Evolutionary conservation across 2,329 filamentous ascomycete species (phyloP).

Genomic region (Gliomastix tumulicola): DNA sequence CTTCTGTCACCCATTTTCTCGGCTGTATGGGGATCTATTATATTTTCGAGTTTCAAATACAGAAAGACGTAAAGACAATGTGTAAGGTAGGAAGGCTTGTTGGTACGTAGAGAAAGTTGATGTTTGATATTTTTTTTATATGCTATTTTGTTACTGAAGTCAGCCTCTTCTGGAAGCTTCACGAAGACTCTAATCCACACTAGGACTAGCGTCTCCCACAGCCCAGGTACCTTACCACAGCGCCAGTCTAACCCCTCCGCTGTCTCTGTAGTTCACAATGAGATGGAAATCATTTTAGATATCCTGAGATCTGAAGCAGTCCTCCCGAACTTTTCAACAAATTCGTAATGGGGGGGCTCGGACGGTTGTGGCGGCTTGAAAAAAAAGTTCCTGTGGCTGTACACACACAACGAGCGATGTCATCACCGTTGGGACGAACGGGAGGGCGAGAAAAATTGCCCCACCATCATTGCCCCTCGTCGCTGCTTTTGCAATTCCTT

Average conservation of each 20-base stretch:
- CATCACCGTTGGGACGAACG: not conserved
- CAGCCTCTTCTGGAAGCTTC: slow-evolving; percentile 34
- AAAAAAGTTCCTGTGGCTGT: too few species aligned
- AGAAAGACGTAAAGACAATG: not conserved
- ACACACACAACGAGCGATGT: not conserved
- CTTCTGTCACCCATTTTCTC: slow-evolving; percentile 41
- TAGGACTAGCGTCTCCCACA: slow-evolving; percentile 14
- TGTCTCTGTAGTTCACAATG: too few species aligned
- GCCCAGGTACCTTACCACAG: too few species aligned
- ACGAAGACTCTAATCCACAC: slow-evolving; percentile 21
- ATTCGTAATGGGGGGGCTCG: too few species aligned
- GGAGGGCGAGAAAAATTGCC: slow-evolving; percentile 28
- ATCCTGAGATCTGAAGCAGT: too few species aligned
- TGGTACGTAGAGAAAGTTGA: not conserved
- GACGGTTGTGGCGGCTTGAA: too few species aligned
- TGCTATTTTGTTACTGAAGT: slow-evolving; percentile 7
- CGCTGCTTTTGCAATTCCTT: slow-evolving; percentile 53
- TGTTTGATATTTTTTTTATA: slow-evolving; percentile 1
- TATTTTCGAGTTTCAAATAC: too few species aligned
- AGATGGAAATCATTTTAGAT: too few species aligned
- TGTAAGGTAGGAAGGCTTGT: not conserved
- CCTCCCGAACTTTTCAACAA: too few species aligned
- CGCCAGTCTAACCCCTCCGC: too few species aligned
- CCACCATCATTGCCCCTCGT: slow-evolving; percentile 55
- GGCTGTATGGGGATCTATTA: too few species aligned